phyloP scores from a whole-genome alignment of 371 early-diverging fungal genomes.

The Quaeritorhiza haematococci region DNA sequence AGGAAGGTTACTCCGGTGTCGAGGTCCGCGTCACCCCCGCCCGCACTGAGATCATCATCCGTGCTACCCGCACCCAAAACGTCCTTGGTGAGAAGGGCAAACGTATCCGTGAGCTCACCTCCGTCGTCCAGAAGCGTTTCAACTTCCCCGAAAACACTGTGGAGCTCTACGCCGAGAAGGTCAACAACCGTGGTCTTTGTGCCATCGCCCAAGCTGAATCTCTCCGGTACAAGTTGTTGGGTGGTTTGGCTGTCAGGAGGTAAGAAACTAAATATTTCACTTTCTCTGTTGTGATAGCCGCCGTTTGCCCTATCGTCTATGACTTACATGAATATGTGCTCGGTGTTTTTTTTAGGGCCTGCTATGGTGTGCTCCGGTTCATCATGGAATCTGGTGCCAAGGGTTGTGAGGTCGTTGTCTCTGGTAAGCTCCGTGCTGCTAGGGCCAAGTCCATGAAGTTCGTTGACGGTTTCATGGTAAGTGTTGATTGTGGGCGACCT shows the following conservation, averaged over 20 bases:
- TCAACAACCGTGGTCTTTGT: slow-evolving; percentile 96
- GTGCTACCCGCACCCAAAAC: slow-evolving; percentile 97
- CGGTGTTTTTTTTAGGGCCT: slow-evolving; percentile 74
- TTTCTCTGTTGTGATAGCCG: background rate
- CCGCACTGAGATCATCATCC: slow-evolving; percentile 98
- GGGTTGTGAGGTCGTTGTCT: slow-evolving; percentile 99
- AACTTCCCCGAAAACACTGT: slow-evolving; percentile 96
- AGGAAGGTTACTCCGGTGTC: slow-evolving; percentile 87
- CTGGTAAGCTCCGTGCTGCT: slow-evolving; percentile 99
- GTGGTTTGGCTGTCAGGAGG: slow-evolving; percentile 95
- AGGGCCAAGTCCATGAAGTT: slow-evolving; percentile 99
- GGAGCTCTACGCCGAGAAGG: slow-evolving; percentile 98
- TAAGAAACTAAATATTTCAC: slow-evolving; percentile 15
- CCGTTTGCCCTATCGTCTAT: slow-evolving; percentile 4
- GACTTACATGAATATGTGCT: slow-evolving; percentile 2
- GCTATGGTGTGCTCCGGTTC: slow-evolving; percentile 97
- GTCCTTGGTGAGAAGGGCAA: slow-evolving; percentile 98
- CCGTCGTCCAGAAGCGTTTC: slow-evolving; percentile 98
- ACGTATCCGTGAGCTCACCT: slow-evolving; percentile 97
- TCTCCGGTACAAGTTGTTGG: slow-evolving; percentile 95
- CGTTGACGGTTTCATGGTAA: slow-evolving; percentile 94
- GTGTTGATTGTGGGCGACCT: slow-evolving; percentile 35
- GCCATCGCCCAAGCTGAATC: slow-evolving; percentile 99
- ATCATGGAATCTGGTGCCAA: slow-evolving; percentile 99
- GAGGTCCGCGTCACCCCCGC: slow-evolving; percentile 97